These are phyloP conservation scores for Leonotis leonurus DNA, from an alignment of 257 asterid genomes.

Conservation along the genomic window DNA sequence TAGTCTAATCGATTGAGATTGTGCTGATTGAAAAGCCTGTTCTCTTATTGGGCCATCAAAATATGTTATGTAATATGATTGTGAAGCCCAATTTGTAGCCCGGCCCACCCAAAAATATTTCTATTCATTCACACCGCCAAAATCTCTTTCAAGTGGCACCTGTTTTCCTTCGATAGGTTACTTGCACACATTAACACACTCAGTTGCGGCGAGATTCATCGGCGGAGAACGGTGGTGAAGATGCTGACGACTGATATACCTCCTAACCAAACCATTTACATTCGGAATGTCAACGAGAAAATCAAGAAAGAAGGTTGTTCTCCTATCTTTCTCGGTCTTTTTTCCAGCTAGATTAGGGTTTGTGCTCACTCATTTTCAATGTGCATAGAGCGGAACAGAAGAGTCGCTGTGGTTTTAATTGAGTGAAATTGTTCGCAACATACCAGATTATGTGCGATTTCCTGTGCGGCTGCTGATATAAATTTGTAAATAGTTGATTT, in stretches of 20 bases:
- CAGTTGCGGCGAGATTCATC: slow-evolving; percentile 10
- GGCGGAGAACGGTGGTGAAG: slow-evolving; percentile 33
- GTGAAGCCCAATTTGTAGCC: background rate
- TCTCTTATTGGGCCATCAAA: too few relatives aligned
- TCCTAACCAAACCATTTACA: slow-evolving; percentile 87
- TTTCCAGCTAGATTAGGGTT: slow-evolving; percentile 13
- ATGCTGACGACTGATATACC: slow-evolving; percentile 90
- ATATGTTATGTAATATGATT: too few relatives aligned
- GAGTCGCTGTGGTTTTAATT: too few relatives aligned
- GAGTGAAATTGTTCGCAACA: background rate
- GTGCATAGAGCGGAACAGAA: too few relatives aligned
- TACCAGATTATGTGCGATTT: background rate
- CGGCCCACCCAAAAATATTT: slow-evolving; percentile 15
- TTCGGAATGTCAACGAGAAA: slow-evolving; percentile 88
- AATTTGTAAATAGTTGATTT: too few relatives aligned
- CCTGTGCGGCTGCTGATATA: too few relatives aligned
- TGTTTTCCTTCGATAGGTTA: slow-evolving; percentile 7
- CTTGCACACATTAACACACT: slow-evolving; percentile 16
- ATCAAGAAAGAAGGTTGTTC: slow-evolving; percentile 81
- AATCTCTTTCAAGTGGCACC: slow-evolving; percentile 6
- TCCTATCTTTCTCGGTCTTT: background rate
- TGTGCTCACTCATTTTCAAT: background rate
- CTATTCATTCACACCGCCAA: too few relatives aligned
- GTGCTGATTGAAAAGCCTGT: too few relatives aligned
- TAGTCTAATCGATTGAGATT: too few relatives aligned